phyloP scores from a whole-genome alignment of 306 rosid species.

The Vachellia pachyceras region DNA sequence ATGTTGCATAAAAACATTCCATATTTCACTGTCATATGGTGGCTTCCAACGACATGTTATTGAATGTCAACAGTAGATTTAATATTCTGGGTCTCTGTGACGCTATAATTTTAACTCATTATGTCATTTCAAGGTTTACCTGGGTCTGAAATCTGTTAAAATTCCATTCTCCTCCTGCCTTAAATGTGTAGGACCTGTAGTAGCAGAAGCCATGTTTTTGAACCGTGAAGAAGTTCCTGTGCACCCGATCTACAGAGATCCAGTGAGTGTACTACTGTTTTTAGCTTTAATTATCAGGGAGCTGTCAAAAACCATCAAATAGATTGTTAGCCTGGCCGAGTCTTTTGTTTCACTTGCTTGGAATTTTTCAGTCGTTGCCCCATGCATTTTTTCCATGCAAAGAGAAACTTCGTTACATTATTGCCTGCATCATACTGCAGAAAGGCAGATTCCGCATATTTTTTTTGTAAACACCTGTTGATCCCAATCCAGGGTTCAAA shows the following conservation, averaged over 20 bases:
- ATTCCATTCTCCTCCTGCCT: constrained; percentile 21
- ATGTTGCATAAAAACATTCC: neutral
- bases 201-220: constrained; percentile 93
- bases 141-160: constrained; percentile 11
- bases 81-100: neutral
- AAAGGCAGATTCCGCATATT: neutral
- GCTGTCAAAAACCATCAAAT: neutral
- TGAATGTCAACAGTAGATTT: neutral
- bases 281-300: constrained; percentile 15
- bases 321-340: neutral
- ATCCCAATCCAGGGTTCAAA: neutral
- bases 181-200: constrained; percentile 85
- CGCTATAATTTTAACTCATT: neutral
- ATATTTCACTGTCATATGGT: neutral
- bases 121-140: constrained; percentile 17
- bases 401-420: constrained; percentile 7
- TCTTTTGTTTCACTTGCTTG: constrained; percentile 2
- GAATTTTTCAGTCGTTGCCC: neutral
- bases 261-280: constrained; percentile 57
- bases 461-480: neutral
- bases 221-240: constrained; percentile 96
- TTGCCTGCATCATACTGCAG: constrained; percentile 1
- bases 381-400: neutral
- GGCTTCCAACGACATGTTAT: neutral
- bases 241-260: constrained; percentile 92